These are phyloP conservation scores for Eleusine indica DNA, from an alignment of 176 grass and related monocot genomes.

Conservation along the genomic window DNA sequence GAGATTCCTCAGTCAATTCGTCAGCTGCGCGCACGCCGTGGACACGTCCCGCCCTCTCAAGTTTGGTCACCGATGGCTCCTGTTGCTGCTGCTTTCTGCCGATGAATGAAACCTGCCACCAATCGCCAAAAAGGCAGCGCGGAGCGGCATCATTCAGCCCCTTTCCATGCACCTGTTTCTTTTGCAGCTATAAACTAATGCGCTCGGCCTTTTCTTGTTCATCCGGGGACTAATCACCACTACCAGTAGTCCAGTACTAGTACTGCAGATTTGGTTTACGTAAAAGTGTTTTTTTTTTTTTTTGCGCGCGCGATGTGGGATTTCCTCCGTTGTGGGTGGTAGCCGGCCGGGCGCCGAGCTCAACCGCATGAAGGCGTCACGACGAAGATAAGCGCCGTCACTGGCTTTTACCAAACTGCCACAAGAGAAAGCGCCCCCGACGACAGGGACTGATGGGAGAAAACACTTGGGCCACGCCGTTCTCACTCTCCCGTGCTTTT, in stretches of 20 bases:
- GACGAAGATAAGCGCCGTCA: constrained; percentile 30
- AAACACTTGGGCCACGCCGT: constrained; percentile 2
- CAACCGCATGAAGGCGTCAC: background rate
- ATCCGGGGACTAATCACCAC: background rate
- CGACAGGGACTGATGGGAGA: background rate
- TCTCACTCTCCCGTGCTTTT: background rate
- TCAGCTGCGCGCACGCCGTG: constrained; percentile 1
- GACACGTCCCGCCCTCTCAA: background rate
- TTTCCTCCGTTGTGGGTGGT: background rate
- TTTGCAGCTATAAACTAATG: background rate
- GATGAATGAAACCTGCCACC: constrained; percentile 38
- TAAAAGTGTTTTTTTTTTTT: background rate
- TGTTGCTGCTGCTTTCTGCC: constrained; percentile 23
- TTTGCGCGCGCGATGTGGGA: background rate
- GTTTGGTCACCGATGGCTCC: constrained; percentile 13
- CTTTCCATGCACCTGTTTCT: constrained; percentile 5
- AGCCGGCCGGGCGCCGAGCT: background rate
- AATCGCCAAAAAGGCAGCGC: constrained; percentile 6
- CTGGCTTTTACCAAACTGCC: background rate
- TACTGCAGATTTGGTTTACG: background rate
- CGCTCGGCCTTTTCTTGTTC: background rate
- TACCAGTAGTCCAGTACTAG: too few species aligned
- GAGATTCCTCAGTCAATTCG: constrained; percentile 42
- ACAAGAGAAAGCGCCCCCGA: background rate
- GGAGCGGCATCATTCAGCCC: background rate